A percentile compares a stretch with the other conserved stretches of the same genome.
phyloP scores from a whole-genome alignment of 2,329 filamentous ascomycete genomes.

The Pseudopithomyces maydicus region DNA sequence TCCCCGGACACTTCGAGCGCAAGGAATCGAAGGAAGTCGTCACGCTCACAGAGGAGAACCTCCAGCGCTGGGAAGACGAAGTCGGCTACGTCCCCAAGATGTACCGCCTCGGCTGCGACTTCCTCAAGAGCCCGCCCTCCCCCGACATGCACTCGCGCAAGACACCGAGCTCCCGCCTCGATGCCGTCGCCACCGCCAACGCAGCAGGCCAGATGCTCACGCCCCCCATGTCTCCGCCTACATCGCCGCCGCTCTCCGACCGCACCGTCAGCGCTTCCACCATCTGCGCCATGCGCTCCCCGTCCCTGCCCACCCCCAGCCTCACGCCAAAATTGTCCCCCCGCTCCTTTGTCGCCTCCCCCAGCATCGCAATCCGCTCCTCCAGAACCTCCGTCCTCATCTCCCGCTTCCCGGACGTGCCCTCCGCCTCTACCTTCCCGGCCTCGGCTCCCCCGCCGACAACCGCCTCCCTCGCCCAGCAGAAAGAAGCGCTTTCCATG shows the following conservation, averaged over 20 bases:
- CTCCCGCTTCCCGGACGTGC: not conserved
- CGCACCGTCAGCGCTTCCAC: not conserved
- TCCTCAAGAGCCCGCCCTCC: not conserved
- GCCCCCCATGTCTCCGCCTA: slow-evolving; percentile 2
- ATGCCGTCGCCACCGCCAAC: not conserved
- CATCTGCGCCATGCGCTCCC: not conserved
- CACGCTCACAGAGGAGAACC: slow-evolving; percentile 16
- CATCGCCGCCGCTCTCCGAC: not conserved
- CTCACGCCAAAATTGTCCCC: not conserved
- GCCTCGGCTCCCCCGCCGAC: not conserved
- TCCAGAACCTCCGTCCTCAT: not conserved
- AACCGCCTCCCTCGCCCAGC: not conserved
- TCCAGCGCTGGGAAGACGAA: slow-evolving; percentile 18
- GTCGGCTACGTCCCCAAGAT: slow-evolving; percentile 16
- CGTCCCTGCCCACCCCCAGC: not conserved
- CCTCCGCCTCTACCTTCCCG: not conserved
- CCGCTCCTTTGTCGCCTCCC: not conserved
- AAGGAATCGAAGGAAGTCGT: not conserved
- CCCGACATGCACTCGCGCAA: slow-evolving; percentile 11
- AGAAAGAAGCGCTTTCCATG: slow-evolving; percentile 4
- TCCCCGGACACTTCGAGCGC: not conserved
- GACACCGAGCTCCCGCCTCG: no score
- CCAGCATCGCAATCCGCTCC: not conserved
- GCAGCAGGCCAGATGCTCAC: slow-evolving; percentile 2
- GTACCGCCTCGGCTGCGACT: slow-evolving; percentile 10